These are phyloP conservation scores for Pythium biforme DNA, from an alignment of 352 stramenopile genomes.

Conservation along the genomic window DNA sequence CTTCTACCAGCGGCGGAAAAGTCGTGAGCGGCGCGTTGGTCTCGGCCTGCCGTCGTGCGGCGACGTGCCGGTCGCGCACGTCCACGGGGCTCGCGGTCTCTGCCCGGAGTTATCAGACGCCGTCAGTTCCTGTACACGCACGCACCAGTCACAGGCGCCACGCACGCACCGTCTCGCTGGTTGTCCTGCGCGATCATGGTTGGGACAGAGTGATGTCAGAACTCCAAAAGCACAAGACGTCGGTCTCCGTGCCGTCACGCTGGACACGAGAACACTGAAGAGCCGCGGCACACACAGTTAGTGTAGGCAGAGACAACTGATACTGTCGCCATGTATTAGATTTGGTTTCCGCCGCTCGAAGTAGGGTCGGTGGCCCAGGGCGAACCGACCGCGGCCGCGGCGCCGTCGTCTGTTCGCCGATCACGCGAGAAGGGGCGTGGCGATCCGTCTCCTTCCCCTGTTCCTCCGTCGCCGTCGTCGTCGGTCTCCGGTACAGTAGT, in stretches of 20 bases:
- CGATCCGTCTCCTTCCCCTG: too few relatives aligned
- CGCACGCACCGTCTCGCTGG: slow-evolving; percentile 2
- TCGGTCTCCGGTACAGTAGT: not conserved
- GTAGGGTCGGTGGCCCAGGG: slow-evolving; percentile 10
- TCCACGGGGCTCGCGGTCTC: slow-evolving; percentile 13
- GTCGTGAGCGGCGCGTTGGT: slow-evolving; percentile 12
- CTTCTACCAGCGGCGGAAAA: slow-evolving; percentile 23
- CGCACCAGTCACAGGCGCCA: too few relatives aligned
- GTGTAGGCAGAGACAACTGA: not conserved
- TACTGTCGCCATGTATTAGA: slow-evolving; percentile 9
- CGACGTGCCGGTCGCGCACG: slow-evolving; percentile 17
- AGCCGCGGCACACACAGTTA: not conserved
- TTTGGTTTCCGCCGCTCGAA: not conserved
- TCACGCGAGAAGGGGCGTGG: too few relatives aligned
- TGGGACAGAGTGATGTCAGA: too few relatives aligned
- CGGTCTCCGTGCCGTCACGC: slow-evolving; percentile 3
- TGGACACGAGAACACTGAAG: not conserved
- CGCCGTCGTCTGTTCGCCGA: too few relatives aligned
- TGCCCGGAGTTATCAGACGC: too few relatives aligned
- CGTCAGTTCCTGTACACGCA: too few relatives aligned
- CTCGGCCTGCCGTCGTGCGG: slow-evolving; percentile 15
- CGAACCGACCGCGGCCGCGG: slow-evolving; percentile 5
- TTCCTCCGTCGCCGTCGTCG: not conserved
- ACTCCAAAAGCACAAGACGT: too few relatives aligned
- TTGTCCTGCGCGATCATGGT: not conserved